Evolutionary conservation across 768 basidiomycete genomes (phyloP), one percentile per base, ranked within the genome.

Genomic region (Phanerochaete sordida): DNA sequence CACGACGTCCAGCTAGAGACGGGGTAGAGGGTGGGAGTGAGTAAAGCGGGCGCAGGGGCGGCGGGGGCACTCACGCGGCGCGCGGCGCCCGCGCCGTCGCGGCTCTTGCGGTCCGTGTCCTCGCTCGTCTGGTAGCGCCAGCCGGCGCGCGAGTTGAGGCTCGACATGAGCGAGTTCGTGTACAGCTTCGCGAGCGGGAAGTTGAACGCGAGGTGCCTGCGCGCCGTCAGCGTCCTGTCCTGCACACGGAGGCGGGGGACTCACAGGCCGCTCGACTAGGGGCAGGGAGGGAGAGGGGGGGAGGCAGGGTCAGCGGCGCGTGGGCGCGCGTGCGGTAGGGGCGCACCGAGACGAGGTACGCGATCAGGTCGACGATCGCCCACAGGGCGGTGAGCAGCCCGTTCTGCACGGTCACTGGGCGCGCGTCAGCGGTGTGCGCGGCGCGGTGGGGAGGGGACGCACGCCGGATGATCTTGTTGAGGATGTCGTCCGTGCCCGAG

Each of bases 81-180:
- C 30, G 55, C 48, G 30, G 27, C 45, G 23, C 28, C 35, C 31
- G 26, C 52, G 30, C 6, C 30, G 21, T 61, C 57, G 28, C 57
- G 48, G 27, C 30, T 47, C 28, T 46, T 44, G n/a, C 49, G 51
- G 21, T 57, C 35, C 21, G 31, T 62, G 39, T 23, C 26, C 31
- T 52, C 47, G 55, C 33, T 52, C 28, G 60, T n/a, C 48, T 62
- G 56, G 62, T 50, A 61, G 30, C 55, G 65, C 71, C 70, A 71
- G 24, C 63, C 63, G 21, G 52, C 59, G 1, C 73, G 70, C 1
- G 72, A 61, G 63, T 74, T 62, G 56, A 70, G 51, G 52, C 55
- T 75, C 48, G 77, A 77, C 73, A 79, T 70, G 30, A 78, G 67
- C 0, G 74, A 74, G 66, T 77, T 78, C 23, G 75, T 74, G 63